Base-by-base conservation (phyloP, 441 rosid genomes). In the Corymbia citriodora region DNA sequence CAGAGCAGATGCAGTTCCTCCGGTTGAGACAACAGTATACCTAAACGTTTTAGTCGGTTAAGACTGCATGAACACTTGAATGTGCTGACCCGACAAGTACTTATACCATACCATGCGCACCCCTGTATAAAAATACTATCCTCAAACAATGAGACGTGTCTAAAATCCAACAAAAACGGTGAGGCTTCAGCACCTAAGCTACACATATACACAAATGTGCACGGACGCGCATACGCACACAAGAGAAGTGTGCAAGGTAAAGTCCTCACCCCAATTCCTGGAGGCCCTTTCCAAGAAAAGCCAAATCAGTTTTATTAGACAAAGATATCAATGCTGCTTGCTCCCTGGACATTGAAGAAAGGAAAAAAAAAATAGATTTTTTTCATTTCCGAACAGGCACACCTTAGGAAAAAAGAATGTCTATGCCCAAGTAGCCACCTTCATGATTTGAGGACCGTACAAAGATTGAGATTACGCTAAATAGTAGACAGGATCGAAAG, bases 21-120 rank as follows among this genome's bases (percentile, higher is more conserved):
- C 99, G 25, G 98, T 98, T 17, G 99, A 98, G 90, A 98, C 97
- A 90, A 97, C 94, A 40, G 96, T 95, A 93, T 96, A 98, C 93
- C 99, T 97, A 57, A 59, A 82, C 36, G 88, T 89, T 59, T 65
- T 33, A 88, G 83, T 74, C 55, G 90, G 59, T 91, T 29, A 91
- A 50, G 61, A 74, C 63, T 87, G 36, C 11, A 23, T 21, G 54
- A 74, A 49, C 21, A 89, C 31, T 63, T 7, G 17, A 14, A 87
- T 14, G n/a, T 16, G 50, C 85, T 2, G 29, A 40, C 85, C 2
- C 0, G 1, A 74, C 50, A 40, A 74, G 17, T 74, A 3, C 85
- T 74, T 11, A 11, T 40, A 2, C 25, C 45, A 40, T 40, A 40
- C 45, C 85, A 74, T 40, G 85, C 4, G 6, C 85, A 74, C 52